Evolutionary conservation across 2,329 filamentous ascomycete genomes (phyloP), one percentile per base, ranked within the genome.

Genomic region (Elsinoe ampelina): DNA sequence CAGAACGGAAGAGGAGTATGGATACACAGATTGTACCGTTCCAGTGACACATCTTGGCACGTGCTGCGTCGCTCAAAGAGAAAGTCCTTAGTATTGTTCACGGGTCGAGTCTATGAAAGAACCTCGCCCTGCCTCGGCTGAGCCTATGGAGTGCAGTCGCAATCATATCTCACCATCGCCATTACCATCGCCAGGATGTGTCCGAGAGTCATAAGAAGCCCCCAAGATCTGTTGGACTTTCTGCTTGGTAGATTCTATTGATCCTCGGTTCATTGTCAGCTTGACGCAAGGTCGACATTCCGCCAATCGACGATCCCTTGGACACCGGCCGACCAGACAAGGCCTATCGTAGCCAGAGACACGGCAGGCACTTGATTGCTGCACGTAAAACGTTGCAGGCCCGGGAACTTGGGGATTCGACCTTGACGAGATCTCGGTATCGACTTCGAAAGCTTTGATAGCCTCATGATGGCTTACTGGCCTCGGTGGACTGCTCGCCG

Each of bases 401-500:
- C 7, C 2, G 8, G 26, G 8, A 30, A 7, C 26, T 30, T 7
- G 5, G 4, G 26, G 26, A 30, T 8, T 30, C 2, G 26, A 30
- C 26, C 26, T 30, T 30, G 26, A 30, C 3, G 26, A 2, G 26
- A 2, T 7, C 7, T 30, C 39, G 36, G 41, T 12, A 12, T 45
- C 20, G 19, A 22, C 26, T 45, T 12, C 41, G 10, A 22, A 17
- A 17, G 45, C 10, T 1, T 15, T 2, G 5, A n/a, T 11, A 13
- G 8, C n/a, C 58, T 66, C 61, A 66, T 30, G 62, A 64, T 67
- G 45, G 45, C 26, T 50, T 50, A 20, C 10, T 35, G n/a, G 67
- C 71, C 70, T 80, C 80, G 63, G 80, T 76, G 57, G 79, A 77
- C 66, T 92, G 83, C 20, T 45, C 41, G 41, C 41, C 19, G 10